Percentiles rank a stretch among this genome's conserved stretches.
Evolutionary conservation across 2,329 filamentous ascomycete genomes (phyloP).

Genomic region (Ophiosphaerella herpotricha): DNA sequence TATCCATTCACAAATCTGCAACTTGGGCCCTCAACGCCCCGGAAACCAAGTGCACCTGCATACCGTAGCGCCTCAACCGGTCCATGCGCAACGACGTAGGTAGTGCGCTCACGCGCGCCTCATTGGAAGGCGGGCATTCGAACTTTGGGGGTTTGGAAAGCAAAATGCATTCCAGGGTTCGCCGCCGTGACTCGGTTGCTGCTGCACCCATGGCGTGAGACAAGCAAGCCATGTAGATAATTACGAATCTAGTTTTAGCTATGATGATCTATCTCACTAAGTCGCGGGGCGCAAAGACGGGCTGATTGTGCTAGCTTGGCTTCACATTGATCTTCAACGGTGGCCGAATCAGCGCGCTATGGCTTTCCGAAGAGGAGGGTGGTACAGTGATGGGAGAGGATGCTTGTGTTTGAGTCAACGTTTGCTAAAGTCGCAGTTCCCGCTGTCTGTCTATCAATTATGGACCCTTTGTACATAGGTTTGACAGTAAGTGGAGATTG

Average conservation of each 20-base stretch:
- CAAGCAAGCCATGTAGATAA: constrained; percentile 3
- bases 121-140: too few relatives aligned
- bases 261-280: constrained; percentile 7
- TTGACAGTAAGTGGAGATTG: not conserved
- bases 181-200: too few relatives aligned
- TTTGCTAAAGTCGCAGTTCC: not conserved
- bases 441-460: not conserved
- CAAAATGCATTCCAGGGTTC: not conserved
- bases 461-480: too few relatives aligned
- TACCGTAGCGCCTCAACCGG: constrained; percentile 3
- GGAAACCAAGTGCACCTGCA: not conserved
- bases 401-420: not conserved
- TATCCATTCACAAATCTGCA: not conserved
- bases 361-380: not conserved
- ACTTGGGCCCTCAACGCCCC: not conserved
- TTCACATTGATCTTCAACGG: constrained; percentile 1
- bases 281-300: constrained; percentile 2
- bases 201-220: constrained; percentile 1
- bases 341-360: not conserved
- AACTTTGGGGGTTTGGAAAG: too few relatives aligned
- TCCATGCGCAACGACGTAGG: constrained; percentile 4
- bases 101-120: too few relatives aligned
- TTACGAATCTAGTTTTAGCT: not conserved
- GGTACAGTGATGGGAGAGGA: not conserved
- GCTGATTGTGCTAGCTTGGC: not conserved